Conservation (phyloP, 129 eudicot genomes). For the Oenanthe sinensis region DNA sequence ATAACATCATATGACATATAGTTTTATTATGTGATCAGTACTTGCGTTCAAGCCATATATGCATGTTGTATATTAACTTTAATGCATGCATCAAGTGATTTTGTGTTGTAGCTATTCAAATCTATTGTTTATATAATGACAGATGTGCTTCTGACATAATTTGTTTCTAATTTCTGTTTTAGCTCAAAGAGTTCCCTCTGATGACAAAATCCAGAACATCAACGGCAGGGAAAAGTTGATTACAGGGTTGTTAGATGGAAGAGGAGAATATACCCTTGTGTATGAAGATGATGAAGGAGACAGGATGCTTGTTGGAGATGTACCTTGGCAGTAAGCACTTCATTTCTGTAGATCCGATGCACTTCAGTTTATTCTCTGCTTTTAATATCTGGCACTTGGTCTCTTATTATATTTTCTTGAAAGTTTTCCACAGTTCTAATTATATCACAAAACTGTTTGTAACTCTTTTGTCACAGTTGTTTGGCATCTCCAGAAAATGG, state of each 20-base stretch:
- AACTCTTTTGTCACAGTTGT: neutral
- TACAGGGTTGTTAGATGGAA: constrained; percentile 70
- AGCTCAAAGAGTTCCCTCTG: constrained; percentile 64
- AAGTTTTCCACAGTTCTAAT: neutral
- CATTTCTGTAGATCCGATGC: constrained; percentile 5
- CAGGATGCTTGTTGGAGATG: constrained; percentile 99
- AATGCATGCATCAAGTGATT: neutral
- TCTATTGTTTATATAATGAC: neutral
- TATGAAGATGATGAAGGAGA: constrained; percentile 96
- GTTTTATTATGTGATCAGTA: neutral
- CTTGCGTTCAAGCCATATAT: neutral
- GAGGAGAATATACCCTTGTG: constrained; percentile 90
- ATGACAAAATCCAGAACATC: constrained; percentile 25
- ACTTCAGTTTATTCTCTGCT: neutral
- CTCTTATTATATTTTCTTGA: neutral
- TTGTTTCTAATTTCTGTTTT: neutral
- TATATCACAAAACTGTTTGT: neutral
- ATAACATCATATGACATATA: neutral
- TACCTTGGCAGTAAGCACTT: constrained; percentile 99
- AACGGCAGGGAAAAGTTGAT: constrained; percentile 43
- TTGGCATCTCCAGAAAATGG: neutral
- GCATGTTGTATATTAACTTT: neutral
- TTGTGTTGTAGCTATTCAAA: neutral
- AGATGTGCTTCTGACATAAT: neutral
- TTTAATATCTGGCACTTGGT: neutral